Percentiles rank a stretch among this genome's conserved stretches.
Conservation (phyloP, 2,329 filamentous ascomycete species). For the Monosporascus cannonballus region DNA sequence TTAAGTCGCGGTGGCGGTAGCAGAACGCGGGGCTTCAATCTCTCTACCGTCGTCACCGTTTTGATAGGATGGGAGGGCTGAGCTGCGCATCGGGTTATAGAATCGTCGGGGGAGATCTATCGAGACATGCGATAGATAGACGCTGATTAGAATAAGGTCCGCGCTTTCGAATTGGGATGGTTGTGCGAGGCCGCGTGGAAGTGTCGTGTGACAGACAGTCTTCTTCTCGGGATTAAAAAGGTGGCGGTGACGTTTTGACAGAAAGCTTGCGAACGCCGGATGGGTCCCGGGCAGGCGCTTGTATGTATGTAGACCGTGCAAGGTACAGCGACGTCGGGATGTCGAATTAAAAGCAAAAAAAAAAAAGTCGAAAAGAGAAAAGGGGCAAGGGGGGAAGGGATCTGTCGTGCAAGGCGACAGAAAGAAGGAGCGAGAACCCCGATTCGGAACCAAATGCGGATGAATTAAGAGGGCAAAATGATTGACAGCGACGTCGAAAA, state of each 20-base stretch:
- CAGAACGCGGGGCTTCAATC: slow-evolving; percentile 10
- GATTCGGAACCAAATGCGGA: neutral
- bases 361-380: no score
- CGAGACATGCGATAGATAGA: neutral
- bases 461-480: neutral
- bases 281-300: neutral
- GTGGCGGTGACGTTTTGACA: neutral
- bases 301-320: neutral
- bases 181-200: neutral
- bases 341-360: no score
- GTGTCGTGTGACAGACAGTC: no score
- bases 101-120: neutral
- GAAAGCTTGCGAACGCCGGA: neutral
- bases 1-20: slow-evolving; percentile 11
- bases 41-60: slow-evolving; percentile 23
- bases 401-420: neutral
- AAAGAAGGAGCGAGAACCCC: neutral
- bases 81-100: slow-evolving; percentile 17
- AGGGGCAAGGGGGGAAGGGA: no score
- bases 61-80: slow-evolving; percentile 7
- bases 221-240: neutral
- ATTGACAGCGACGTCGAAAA: neutral
- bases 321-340: no score
- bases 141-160: neutral
- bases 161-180: neutral